Evolutionary conservation across 495 filamentous ascomycete genomes (phyloP).

Genomic region (Hypoxylon rickii): DNA sequence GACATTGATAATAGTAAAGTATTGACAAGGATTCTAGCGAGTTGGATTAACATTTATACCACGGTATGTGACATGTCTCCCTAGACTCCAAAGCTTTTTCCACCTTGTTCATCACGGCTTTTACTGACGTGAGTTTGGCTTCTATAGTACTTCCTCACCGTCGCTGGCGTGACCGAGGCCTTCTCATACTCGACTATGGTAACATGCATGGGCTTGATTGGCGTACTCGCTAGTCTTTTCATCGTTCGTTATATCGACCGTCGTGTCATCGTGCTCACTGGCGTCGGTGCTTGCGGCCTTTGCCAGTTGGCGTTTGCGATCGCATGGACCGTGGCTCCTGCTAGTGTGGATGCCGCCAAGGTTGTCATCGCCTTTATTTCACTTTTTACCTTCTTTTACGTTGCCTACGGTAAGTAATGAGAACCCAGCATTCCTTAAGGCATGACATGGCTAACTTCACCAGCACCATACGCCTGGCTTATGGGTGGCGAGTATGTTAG

Average conservation of each 20-base stretch:
- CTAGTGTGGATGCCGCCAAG: conserved; percentile 43
- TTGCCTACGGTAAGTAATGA: conserved; percentile 39
- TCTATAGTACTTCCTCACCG: conserved; percentile 55
- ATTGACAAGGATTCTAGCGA: too few relatives aligned
- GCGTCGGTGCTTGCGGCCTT: conserved; percentile 52
- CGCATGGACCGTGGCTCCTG: conserved; percentile 52
- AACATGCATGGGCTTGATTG: conserved; percentile 53
- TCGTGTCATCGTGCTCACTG: conserved; percentile 52
- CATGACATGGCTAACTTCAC: conserved; percentile 3
- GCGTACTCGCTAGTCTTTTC: conserved; percentile 50
- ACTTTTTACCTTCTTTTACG: conserved; percentile 45
- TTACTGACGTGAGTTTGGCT: too few relatives aligned
- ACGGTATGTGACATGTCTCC: too few relatives aligned
- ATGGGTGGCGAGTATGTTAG: conserved; percentile 55
- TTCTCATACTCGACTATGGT: conserved; percentile 57
- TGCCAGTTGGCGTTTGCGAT: conserved; percentile 53
- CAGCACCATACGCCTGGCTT: conserved; percentile 57
- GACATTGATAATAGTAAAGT: too few relatives aligned
- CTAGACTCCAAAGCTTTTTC: too few relatives aligned
- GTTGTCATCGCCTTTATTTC: conserved; percentile 51
- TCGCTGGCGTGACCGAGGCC: conserved; percentile 54
- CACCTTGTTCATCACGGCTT: too few relatives aligned
- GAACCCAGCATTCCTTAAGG: background rate
- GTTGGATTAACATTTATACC: background rate
- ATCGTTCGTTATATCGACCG: conserved; percentile 54